These are phyloP conservation scores for Dentipellis fragilis DNA, from an alignment of 768 basidiomycete species.

Conservation along the genomic window DNA sequence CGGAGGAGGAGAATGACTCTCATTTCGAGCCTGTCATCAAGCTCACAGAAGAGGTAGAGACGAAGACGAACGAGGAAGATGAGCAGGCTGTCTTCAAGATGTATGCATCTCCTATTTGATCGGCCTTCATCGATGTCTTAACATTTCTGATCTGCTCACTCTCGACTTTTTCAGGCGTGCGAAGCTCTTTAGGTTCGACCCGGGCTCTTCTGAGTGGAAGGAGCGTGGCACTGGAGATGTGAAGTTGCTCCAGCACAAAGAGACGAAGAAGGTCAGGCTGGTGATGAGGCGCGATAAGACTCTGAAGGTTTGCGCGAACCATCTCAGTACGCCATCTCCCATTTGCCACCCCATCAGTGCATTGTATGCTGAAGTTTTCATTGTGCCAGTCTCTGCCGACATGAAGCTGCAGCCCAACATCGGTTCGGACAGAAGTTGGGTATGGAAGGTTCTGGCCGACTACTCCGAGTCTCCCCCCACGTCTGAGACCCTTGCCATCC, in stretches of 20 bases:
- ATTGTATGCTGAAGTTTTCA: background rate
- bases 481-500: conserved; percentile 93
- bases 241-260: conserved; percentile 82
- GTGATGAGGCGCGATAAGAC: conserved; percentile 99
- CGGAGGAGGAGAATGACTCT: conserved; percentile 62
- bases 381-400: conserved; percentile 59
- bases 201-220: conserved; percentile 82
- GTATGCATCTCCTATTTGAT: conserved; percentile 39
- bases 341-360: background rate
- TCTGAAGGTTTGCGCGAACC: conserved; percentile 98
- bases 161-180: conserved; percentile 59
- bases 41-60: conserved; percentile 92
- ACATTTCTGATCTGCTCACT: conserved; percentile 7
- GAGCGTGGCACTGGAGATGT: conserved; percentile 96
- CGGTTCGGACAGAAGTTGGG: conserved; percentile 98
- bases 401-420: conserved; percentile 97
- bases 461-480: conserved; percentile 86
- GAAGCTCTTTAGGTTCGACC: conserved; percentile 93
- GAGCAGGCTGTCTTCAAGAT: conserved; percentile 94
- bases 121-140: conserved; percentile 6
- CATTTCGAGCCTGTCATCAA: conserved; percentile 96
- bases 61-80: conserved; percentile 91
- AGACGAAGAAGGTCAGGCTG: conserved; percentile 83
- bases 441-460: conserved; percentile 95
- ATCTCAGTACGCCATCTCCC: conserved; percentile 52